These are phyloP conservation scores for Suillus fuscotomentosus DNA, from an alignment of 768 basidiomycete species.

Conservation along the genomic window DNA sequence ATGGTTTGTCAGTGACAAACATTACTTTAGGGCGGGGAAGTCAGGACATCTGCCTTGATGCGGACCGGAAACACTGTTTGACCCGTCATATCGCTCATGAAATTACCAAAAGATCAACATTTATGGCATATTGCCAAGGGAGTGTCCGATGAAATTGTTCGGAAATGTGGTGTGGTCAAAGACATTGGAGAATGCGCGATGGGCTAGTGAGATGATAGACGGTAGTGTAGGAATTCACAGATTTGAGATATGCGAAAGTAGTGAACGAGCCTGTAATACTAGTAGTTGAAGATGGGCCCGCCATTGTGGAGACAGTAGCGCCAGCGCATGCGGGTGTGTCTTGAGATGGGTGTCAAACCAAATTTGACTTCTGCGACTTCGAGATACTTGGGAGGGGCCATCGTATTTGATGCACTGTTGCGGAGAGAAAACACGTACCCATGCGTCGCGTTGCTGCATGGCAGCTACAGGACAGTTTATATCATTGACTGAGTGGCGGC, in stretches of 20 bases:
- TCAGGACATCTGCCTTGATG: too few relatives aligned
- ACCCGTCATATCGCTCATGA: not conserved
- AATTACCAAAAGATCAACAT: not conserved
- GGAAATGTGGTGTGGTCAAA: not conserved
- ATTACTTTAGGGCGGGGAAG: too few relatives aligned
- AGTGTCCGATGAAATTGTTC: slow-evolving; percentile 35
- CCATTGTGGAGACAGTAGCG: slow-evolving; percentile 68
- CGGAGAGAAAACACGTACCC: not conserved
- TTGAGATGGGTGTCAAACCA: slow-evolving; percentile 65
- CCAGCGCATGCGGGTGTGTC: slow-evolving; percentile 35
- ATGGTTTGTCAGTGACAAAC: too few relatives aligned
- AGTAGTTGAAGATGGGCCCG: slow-evolving; percentile 63
- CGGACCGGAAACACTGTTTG: too few relatives aligned
- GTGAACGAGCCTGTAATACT: slow-evolving; percentile 40
- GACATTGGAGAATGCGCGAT: too few relatives aligned
- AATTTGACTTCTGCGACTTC: slow-evolving; percentile 72
- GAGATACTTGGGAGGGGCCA: slow-evolving; percentile 53
- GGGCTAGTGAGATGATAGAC: too few relatives aligned
- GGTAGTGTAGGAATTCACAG: too few relatives aligned
- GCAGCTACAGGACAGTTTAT: too few relatives aligned
- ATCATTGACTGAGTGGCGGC: too few relatives aligned
- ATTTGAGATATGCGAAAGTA: too few relatives aligned
- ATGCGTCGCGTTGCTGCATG: too few relatives aligned
- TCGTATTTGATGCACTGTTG: not conserved
- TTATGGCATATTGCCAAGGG: too few relatives aligned